A percentile compares a stretch with the other conserved stretches of the same genome.
Evolutionary conservation across 345 rosid species (phyloP).

Genomic region (Mallotus nudiflorus): DNA sequence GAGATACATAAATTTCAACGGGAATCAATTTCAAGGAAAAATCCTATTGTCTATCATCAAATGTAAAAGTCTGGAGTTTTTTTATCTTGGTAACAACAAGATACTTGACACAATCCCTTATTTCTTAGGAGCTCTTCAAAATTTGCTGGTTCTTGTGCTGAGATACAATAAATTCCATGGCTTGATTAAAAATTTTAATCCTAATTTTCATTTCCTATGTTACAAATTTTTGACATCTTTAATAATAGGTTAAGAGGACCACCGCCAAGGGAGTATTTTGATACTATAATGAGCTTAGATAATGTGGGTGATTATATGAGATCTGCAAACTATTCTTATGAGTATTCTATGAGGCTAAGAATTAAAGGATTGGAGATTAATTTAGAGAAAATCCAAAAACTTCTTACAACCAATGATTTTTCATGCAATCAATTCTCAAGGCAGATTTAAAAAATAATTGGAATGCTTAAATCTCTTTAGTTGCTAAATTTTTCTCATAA

Average conservation of each 20-base stretch:
- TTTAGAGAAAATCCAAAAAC: background rate
- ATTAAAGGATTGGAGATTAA: background rate
- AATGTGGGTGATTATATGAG: too few species aligned
- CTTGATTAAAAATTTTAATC: too few species aligned
- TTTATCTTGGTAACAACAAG: too few species aligned
- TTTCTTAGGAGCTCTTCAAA: too few species aligned
- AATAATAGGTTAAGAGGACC: constrained; percentile 32
- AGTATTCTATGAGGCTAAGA: background rate
- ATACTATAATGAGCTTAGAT: background rate
- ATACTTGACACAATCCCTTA: constrained; percentile 26
- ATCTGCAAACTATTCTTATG: background rate
- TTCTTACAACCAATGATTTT: background rate
- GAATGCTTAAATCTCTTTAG: too few species aligned
- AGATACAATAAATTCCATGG: too few species aligned
- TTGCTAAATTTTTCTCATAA: too few species aligned
- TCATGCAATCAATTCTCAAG: background rate
- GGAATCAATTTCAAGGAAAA: constrained; percentile 23
- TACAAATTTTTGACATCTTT: constrained; percentile 32
- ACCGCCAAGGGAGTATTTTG: background rate
- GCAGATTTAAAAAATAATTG: too few species aligned
- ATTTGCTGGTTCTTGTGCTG: too few species aligned
- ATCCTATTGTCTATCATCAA: constrained; percentile 20
- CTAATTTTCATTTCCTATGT: constrained; percentile 5
- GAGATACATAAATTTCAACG: constrained; percentile 20
- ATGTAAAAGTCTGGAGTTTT: constrained; percentile 23